Base-by-base conservation (phyloP, 78 protist species). In the Cyanophora paradoxa region DNA sequence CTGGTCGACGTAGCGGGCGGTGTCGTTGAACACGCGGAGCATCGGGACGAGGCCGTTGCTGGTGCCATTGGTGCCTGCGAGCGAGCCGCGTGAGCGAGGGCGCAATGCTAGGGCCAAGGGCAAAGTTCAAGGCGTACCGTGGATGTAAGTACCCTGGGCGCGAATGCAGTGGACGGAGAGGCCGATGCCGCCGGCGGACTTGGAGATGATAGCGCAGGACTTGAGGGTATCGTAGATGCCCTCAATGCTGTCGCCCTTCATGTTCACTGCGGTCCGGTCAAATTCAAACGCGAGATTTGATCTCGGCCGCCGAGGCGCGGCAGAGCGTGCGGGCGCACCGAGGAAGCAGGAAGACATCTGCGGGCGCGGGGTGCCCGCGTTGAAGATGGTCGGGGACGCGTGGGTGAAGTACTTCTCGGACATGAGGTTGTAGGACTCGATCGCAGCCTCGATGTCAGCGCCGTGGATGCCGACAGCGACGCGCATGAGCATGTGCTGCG, bases 401-500 rank as follows among this genome's bases (percentile, higher is more conserved):
- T 68, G 74, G 1, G 74, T 68, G 61, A 68, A 68, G n/a, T 30
- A 68, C 62, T 68, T 68, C 61, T 68, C 61, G 20, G 74, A 68
- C 74, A 68, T 68, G 48, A 54, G 68, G 33, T 88, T 44, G 88
- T 96, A 96, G 31, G 98, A 93, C 74, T 90, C 89, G 34, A 94
- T 40, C 19, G 82, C 95, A 0, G 75, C 40, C 5, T 75, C 90
- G 16, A 93, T 34, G 77, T 93, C 89, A 0, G 26, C 81, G 26
- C 64, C 76, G 86, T 93, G 96, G 62, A 96, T 93, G 41, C 97
- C 99, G 17, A 92, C 7, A 0, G 98, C 72, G 20, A 96, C 99
- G 36, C 99, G 90, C 97, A 96, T 90, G 56, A 93, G 74, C 98
- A 96, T 87, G 85, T 96, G 98, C 82, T 96, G 99, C 34, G 99